A percentile compares a stretch with the other conserved stretches of the same genome.
Conservation (phyloP, 2,329 filamentous ascomycete genomes). For the Aspergillaceae sp. region DNA sequence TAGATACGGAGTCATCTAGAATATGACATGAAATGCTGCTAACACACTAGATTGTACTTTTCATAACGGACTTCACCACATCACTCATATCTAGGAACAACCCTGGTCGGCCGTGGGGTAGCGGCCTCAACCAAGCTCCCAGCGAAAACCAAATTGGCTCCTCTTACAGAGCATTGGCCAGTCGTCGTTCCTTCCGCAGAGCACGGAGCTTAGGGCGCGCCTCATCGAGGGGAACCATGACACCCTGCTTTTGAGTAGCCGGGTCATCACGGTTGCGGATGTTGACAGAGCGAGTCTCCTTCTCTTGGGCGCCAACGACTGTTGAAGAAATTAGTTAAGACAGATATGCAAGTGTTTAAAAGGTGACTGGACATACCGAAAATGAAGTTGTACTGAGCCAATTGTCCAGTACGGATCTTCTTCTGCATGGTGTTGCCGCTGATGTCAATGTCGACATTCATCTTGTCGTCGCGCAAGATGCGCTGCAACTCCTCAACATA, state of each 20-base stretch:
- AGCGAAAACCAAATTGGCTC: no score
- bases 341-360: neutral
- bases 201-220: constrained; percentile 46
- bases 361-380: constrained; percentile 31
- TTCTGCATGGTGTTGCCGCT: constrained; percentile 44
- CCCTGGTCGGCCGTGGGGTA: neutral
- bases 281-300: constrained; percentile 51
- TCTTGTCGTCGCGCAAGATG: constrained; percentile 37
- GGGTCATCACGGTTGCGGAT: constrained; percentile 58
- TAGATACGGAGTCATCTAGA: no score
- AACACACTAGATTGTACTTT: neutral
- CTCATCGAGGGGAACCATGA: constrained; percentile 53
- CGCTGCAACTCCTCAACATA: constrained; percentile 41
- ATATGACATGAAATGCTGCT: no score
- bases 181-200: constrained; percentile 38
- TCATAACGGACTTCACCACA: neutral
- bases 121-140: constrained; percentile 7
- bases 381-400: constrained; percentile 45
- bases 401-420: constrained; percentile 43
- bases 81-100: constrained; percentile 1
- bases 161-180: constrained; percentile 33
- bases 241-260: constrained; percentile 53
- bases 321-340: constrained; percentile 9
- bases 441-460: constrained; percentile 42
- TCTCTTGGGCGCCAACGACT: constrained; percentile 57